Evolutionary conservation across 2,329 filamentous ascomycete genomes (phyloP).

Genomic region (Myrmaecium sp.): DNA sequence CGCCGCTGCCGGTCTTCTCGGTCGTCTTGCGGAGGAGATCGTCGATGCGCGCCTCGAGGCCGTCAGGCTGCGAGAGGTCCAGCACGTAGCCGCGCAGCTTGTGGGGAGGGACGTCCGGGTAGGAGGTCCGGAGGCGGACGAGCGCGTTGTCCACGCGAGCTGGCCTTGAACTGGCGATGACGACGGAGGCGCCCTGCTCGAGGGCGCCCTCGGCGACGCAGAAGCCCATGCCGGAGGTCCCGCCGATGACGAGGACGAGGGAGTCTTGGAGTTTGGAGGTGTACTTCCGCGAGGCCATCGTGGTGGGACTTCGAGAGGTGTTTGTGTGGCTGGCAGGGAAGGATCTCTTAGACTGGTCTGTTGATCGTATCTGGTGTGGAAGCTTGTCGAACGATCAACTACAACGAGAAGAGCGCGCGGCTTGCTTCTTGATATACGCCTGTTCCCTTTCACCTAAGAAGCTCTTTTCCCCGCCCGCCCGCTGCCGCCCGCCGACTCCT

Average conservation of each 20-base stretch:
- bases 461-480: no score
- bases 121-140: slow-evolving; percentile 23
- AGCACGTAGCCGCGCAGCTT: slow-evolving; percentile 30
- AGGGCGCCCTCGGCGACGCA: slow-evolving; percentile 41
- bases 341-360: no score
- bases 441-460: no score
- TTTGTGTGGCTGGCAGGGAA: no score
- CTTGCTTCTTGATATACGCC: no score
- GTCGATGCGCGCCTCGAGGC: slow-evolving; percentile 31
- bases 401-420: no score
- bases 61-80: slow-evolving; percentile 29
- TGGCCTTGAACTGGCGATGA: slow-evolving; percentile 41
- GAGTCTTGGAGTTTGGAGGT: slow-evolving; percentile 29
- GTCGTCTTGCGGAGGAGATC: slow-evolving; percentile 26
- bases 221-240: slow-evolving; percentile 45
- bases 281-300: slow-evolving; percentile 28
- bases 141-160: slow-evolving; percentile 32
- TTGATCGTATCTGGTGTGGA: no score
- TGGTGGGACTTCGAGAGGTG: no score
- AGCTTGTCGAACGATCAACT: no score
- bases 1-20: slow-evolving; percentile 10
- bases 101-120: slow-evolving; percentile 23
- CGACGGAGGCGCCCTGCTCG: slow-evolving; percentile 38
- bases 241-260: slow-evolving; percentile 44
- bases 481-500: no score